Conservation (phyloP, 345 rosid genomes). For the Leavenworthia alabamica region DNA sequence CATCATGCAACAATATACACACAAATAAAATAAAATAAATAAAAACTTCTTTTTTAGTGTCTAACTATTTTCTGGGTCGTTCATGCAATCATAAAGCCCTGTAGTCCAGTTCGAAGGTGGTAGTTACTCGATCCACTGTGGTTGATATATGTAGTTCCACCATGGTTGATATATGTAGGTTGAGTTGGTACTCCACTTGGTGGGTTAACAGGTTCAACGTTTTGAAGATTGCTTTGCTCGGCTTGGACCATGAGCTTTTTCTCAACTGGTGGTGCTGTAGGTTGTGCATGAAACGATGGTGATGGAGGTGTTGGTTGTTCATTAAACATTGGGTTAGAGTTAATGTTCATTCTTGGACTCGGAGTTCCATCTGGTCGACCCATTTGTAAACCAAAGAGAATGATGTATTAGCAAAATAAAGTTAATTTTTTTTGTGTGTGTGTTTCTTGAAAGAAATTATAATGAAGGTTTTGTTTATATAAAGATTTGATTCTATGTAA, state of each 20-base stretch:
- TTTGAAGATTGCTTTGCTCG: slow-evolving; percentile 12
- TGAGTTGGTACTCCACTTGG: not conserved
- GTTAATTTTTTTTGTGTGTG: not conserved
- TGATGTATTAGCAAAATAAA: not conserved
- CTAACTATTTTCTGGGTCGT: slow-evolving; percentile 55
- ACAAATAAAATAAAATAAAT: not conserved
- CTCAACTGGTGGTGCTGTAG: not conserved
- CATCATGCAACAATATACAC: not conserved
- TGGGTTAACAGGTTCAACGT: slow-evolving; percentile 14
- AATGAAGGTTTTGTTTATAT: slow-evolving; percentile 7
- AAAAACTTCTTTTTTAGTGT: not conserved
- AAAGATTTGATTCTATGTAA: not conserved
- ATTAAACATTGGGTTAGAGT: too few relatives aligned
- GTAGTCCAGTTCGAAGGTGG: slow-evolving; percentile 54
- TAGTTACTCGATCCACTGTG: too few relatives aligned
- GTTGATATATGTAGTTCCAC: too few relatives aligned
- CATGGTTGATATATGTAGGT: not conserved
- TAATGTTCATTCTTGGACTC: too few relatives aligned
- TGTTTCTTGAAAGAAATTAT: not conserved
- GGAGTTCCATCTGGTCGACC: slow-evolving; percentile 21
- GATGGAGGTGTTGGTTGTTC: not conserved
- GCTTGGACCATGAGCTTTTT: not conserved
- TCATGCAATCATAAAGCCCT: slow-evolving; percentile 64
- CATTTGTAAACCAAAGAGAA: slow-evolving; percentile 19
- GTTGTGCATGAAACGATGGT: too few relatives aligned